These are phyloP conservation scores for Cadophora sp. DNA, from an alignment of 2,329 filamentous ascomycete genomes.

Conservation along the genomic window DNA sequence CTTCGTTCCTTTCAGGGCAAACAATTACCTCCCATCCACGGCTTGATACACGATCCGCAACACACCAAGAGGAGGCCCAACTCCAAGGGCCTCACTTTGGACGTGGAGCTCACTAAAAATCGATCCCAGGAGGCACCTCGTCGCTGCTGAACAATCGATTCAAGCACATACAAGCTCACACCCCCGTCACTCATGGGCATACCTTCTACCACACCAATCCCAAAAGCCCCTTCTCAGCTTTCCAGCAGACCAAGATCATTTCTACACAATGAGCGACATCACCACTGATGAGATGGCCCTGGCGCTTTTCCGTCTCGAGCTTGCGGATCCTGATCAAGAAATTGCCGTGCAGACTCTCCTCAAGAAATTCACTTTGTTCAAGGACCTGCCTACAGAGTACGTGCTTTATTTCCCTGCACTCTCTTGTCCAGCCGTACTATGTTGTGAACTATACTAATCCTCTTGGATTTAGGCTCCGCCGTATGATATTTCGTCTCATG, in stretches of 20 bases:
- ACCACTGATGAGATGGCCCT: background rate
- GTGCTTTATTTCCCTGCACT: background rate
- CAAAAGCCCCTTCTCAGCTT: background rate
- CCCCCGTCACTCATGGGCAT: too few relatives aligned
- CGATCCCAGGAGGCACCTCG: too few relatives aligned
- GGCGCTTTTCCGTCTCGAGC: background rate
- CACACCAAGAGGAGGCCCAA: too few relatives aligned
- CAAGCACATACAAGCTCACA: too few relatives aligned
- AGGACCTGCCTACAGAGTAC: background rate
- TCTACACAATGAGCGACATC: background rate
- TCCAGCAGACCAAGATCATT: background rate
- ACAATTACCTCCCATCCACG: too few relatives aligned
- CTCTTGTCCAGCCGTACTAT: background rate
- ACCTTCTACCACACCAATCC: too few relatives aligned
- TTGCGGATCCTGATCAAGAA: background rate
- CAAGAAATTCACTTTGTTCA: background rate
- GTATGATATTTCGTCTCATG: background rate
- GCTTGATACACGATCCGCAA: too few relatives aligned
- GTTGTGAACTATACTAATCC: background rate
- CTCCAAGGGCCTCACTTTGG: too few relatives aligned
- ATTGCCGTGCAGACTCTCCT: background rate
- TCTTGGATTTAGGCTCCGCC: background rate
- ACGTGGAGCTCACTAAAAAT: too few relatives aligned
- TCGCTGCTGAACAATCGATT: too few relatives aligned
- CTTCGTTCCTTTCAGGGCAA: too few relatives aligned